A percentile compares a stretch with the other conserved stretches of the same genome.
These are phyloP conservation scores for Arabidopsis thaliana DNA, from an alignment of 345 rosid genomes.

Conservation along the genomic window TAIR10.1 NC_003076.8:2467001-2467500, in stretches of 20 bases:
- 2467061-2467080: conserved; percentile 34
- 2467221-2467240: conserved; percentile 1
- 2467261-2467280: not conserved
- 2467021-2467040: conserved; percentile 42
- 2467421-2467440: conserved; percentile 13
- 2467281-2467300: conserved; percentile 11
- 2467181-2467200: conserved; percentile 27
- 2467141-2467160: not conserved
- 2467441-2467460: not conserved
- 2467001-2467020: not conserved
- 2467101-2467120: conserved; percentile 42
- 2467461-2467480: conserved; percentile 10
- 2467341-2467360: conserved; percentile 17
- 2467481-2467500: conserved; percentile 8
- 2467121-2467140: conserved; percentile 47
- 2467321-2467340: conserved; percentile 38
- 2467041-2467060: conserved; percentile 48
- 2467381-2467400: conserved; percentile 30
- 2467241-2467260: not conserved
- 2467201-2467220: conserved; percentile 40
- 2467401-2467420: not conserved
- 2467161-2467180: conserved; percentile 4
- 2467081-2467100: conserved; percentile 4
- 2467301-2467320: conserved; percentile 15
- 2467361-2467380: not conserved